Conservation (phyloP, 1,284 basidiomycete species). For the Dichomitus squalens region DNA sequence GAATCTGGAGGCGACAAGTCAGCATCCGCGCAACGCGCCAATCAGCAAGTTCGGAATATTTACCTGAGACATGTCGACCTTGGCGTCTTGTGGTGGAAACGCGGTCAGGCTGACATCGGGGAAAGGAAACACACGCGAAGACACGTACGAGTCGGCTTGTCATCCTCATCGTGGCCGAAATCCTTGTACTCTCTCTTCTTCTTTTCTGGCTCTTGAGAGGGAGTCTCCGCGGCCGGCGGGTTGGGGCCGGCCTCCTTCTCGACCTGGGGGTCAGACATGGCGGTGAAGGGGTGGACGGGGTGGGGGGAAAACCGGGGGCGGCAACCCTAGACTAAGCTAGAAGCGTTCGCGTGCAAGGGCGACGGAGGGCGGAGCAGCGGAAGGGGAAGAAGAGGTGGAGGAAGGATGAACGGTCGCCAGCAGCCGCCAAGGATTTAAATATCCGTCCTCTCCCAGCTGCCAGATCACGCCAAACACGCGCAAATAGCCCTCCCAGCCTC, state of each 20-base stretch:
- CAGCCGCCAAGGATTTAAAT: constrained; percentile 27
- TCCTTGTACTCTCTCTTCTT: constrained; percentile 93
- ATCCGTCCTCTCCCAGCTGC: constrained; percentile 16
- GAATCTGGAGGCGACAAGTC: constrained; percentile 55
- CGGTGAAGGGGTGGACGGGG: constrained; percentile 17
- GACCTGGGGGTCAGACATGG: constrained; percentile 34
- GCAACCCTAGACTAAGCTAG: constrained; percentile 29
- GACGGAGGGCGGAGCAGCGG: constrained; percentile 20
- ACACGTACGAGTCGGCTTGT: constrained; percentile 70
- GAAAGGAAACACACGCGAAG: constrained; percentile 6
- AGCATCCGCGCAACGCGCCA: constrained; percentile 13
- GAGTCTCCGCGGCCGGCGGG: constrained; percentile 28
- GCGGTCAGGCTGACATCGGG: neutral
- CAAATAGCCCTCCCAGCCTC: constrained; percentile 18
- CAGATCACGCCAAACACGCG: constrained; percentile 17
- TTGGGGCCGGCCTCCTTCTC: constrained; percentile 38
- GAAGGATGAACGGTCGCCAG: constrained; percentile 25
- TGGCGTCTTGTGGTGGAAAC: constrained; percentile 58
- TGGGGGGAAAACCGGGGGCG: constrained; percentile 27
- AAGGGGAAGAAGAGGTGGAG: constrained; percentile 28
- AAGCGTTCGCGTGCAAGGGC: constrained; percentile 24
- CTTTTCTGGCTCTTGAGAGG: constrained; percentile 45
- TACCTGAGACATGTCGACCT: constrained; percentile 85
- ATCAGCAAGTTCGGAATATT: constrained; percentile 28
- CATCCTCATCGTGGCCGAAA: constrained; percentile 66